These are phyloP conservation scores for Corylus avellana DNA, from an alignment of 306 rosid species.

Conservation along the genomic window DNA sequence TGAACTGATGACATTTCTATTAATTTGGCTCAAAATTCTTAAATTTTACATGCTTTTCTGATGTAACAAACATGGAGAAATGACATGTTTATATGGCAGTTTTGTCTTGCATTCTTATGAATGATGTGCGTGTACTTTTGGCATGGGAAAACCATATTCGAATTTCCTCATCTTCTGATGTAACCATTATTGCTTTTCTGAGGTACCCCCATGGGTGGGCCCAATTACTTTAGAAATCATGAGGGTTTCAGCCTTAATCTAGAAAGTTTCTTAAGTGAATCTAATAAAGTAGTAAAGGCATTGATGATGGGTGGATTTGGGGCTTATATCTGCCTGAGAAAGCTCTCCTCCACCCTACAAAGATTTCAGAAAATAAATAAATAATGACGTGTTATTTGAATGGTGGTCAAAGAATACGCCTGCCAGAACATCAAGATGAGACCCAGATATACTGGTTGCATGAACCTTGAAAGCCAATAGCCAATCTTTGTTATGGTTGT, in stretches of 20 bases:
- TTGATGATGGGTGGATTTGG: background rate
- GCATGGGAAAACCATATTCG: background rate
- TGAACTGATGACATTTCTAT: background rate
- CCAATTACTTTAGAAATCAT: too few species aligned
- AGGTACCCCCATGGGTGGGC: too few species aligned
- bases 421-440: background rate
- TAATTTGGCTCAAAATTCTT: background rate
- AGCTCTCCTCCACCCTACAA: too few species aligned
- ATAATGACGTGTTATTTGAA: background rate
- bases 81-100: background rate
- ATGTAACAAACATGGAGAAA: slow-evolving; percentile 4
- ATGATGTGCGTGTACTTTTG: background rate
- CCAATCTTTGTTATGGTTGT: too few species aligned
- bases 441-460: background rate
- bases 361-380: background rate
- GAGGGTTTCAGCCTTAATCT: background rate
- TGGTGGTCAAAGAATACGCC: background rate
- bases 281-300: background rate
- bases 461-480: background rate
- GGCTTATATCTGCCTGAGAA: background rate
- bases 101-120: background rate
- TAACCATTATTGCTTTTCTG: background rate
- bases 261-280: background rate
- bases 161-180: background rate
- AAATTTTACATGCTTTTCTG: background rate